Evolutionary conservation across 1,284 basidiomycete genomes (phyloP).

Genomic region (Pseudozyma thailandica): DNA sequence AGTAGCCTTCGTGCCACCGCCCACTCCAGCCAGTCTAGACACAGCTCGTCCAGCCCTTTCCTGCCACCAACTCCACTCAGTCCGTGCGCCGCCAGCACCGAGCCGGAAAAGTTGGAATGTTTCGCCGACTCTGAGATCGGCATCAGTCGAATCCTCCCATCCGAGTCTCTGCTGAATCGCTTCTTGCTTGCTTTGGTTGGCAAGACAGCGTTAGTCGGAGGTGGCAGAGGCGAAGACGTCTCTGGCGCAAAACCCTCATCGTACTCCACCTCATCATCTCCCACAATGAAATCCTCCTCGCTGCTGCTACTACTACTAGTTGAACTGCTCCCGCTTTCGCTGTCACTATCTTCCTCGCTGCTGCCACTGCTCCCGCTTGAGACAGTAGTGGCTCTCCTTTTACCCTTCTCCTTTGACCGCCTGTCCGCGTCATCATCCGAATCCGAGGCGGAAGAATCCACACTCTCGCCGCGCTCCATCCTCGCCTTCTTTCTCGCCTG

Average conservation of each 20-base stretch:
- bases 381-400: background rate
- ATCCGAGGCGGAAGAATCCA: slow-evolving; percentile 4
- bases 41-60: slow-evolving; percentile 37
- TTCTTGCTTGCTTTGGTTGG: background rate
- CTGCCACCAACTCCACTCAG: slow-evolving; percentile 8
- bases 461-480: slow-evolving; percentile 18
- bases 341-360: slow-evolving; percentile 5
- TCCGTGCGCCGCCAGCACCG: slow-evolving; percentile 22
- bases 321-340: slow-evolving; percentile 1
- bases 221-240: background rate
- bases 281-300: slow-evolving; percentile 32
- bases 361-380: slow-evolving; percentile 8
- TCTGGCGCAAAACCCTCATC: slow-evolving; percentile 23
- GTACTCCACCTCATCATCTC: slow-evolving; percentile 39
- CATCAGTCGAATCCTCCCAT: slow-evolving; percentile 18
- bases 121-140: slow-evolving; percentile 16
- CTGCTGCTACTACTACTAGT: slow-evolving; percentile 15
- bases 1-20: slow-evolving; percentile 33
- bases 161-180: slow-evolving; percentile 11
- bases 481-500: slow-evolving; percentile 31
- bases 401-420: background rate
- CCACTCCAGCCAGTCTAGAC: slow-evolving; percentile 49
- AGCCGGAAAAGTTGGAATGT: background rate
- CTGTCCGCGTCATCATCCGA: slow-evolving; percentile 1
- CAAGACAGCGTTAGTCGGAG: background rate